Evolutionary conservation across 1,284 basidiomycete genomes (phyloP).

Genomic region (Ustilago crameri): DNA sequence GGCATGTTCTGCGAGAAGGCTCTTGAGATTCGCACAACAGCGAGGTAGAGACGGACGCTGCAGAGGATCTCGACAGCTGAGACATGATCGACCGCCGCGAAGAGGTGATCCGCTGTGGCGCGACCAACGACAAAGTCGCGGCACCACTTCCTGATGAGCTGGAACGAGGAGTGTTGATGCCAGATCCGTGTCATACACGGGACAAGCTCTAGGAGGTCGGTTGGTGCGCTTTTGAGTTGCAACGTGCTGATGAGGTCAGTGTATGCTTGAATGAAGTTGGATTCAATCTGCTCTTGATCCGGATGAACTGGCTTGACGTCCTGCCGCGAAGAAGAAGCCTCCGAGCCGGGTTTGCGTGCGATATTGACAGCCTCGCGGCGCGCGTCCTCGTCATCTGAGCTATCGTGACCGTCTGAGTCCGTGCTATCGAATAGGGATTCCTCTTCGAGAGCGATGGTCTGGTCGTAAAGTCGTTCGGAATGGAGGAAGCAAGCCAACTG

Average conservation of each 20-base stretch:
- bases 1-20: slow-evolving; percentile 33
- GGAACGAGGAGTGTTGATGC: slow-evolving; percentile 34
- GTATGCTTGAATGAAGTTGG: slow-evolving; percentile 34
- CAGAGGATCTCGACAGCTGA: slow-evolving; percentile 51
- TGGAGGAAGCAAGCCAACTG: slow-evolving; percentile 33
- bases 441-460: slow-evolving; percentile 29
- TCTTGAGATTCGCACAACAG: slow-evolving; percentile 51
- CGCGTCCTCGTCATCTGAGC: slow-evolving; percentile 2
- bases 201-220: slow-evolving; percentile 45
- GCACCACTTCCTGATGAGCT: slow-evolving; percentile 41
- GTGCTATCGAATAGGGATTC: slow-evolving; percentile 23
- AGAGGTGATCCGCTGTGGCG: slow-evolving; percentile 28
- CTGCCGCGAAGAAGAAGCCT: not conserved
- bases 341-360: not conserved
- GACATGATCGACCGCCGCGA: slow-evolving; percentile 41
- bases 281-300: slow-evolving; percentile 27
- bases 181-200: slow-evolving; percentile 27
- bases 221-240: slow-evolving; percentile 34
- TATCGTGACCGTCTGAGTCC: slow-evolving; percentile 7
- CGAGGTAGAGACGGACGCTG: slow-evolving; percentile 55
- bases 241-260: slow-evolving; percentile 33
- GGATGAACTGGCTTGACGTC: not conserved
- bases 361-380: slow-evolving; percentile 1
- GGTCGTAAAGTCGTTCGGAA: slow-evolving; percentile 40
- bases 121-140: slow-evolving; percentile 50